Evolutionary conservation across 2,329 filamentous ascomycete species (phyloP).

Genomic region (Apiospora malaysiana): DNA sequence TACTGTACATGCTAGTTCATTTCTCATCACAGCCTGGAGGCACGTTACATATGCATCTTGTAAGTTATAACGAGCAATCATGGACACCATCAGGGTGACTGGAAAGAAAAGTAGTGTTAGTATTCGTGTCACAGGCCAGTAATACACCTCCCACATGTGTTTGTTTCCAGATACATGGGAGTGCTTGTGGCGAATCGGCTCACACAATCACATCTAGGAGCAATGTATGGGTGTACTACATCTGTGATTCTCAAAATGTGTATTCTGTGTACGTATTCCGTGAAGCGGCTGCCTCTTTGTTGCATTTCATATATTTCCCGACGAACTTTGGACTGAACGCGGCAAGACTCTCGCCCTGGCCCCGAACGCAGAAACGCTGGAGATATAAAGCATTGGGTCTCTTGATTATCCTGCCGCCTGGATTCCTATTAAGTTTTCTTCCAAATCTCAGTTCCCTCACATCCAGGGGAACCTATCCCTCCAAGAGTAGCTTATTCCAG

Average conservation of each 20-base stretch:
- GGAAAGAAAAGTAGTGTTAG: background rate
- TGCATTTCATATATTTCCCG: background rate
- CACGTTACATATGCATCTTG: too few relatives aligned
- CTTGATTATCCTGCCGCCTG: background rate
- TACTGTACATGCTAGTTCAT: too few relatives aligned
- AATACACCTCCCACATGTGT: background rate
- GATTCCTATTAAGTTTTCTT: background rate
- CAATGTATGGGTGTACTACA: background rate
- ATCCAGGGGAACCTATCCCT: background rate
- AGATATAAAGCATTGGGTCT: background rate
- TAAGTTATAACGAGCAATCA: too few relatives aligned
- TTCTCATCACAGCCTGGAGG: too few relatives aligned
- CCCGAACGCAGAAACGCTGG: background rate
- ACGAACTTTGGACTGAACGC: background rate
- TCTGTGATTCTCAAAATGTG: background rate
- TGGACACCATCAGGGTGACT: too few relatives aligned
- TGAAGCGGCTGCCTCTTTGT: background rate
- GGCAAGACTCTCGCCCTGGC: background rate
- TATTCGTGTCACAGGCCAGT: background rate
- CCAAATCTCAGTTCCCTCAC: background rate
- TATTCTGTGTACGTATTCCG: background rate
- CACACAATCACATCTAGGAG: background rate
- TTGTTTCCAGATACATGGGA: background rate
- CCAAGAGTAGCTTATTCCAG: background rate
- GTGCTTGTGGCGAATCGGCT: background rate